Evolutionary conservation across 2,329 filamentous ascomycete genomes (phyloP).

Genomic region (Mollisia scopiformis): DNA sequence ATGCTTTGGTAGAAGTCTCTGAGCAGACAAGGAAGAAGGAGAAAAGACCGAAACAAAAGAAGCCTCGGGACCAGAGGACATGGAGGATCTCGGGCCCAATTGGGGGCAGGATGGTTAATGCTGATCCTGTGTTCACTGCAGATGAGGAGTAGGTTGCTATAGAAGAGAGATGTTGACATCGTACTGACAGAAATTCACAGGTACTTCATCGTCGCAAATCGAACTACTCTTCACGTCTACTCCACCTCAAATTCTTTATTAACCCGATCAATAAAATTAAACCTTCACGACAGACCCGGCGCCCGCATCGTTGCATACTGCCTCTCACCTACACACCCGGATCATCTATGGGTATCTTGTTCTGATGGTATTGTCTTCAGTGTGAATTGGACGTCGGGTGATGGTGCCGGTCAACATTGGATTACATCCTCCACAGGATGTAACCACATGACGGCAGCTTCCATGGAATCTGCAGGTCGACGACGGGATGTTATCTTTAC

Average conservation of each 20-base stretch:
- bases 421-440: constrained; percentile 37
- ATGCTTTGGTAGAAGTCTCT: too few relatives aligned
- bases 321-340: constrained; percentile 46
- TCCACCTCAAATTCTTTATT: constrained; percentile 81
- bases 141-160: constrained; percentile 61
- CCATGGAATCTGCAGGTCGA: constrained; percentile 37
- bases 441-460: constrained; percentile 38
- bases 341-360: constrained; percentile 62
- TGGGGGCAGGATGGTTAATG: constrained; percentile 66
- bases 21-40: constrained; percentile 4
- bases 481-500: constrained; percentile 40
- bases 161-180: constrained; percentile 15
- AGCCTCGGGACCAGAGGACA: constrained; percentile 30
- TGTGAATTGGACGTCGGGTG: constrained; percentile 59
- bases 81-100: constrained; percentile 68
- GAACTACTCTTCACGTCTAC: constrained; percentile 78
- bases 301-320: constrained; percentile 41
- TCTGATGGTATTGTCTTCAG: constrained; percentile 59
- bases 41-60: neutral
- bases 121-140: constrained; percentile 63
- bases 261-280: constrained; percentile 66
- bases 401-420: constrained; percentile 46
- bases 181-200: constrained; percentile 38
- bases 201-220: constrained; percentile 75
- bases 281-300: constrained; percentile 38